Base-by-base conservation (phyloP, 179 eudicot genomes). In the Gypsophila paniculata region DNA sequence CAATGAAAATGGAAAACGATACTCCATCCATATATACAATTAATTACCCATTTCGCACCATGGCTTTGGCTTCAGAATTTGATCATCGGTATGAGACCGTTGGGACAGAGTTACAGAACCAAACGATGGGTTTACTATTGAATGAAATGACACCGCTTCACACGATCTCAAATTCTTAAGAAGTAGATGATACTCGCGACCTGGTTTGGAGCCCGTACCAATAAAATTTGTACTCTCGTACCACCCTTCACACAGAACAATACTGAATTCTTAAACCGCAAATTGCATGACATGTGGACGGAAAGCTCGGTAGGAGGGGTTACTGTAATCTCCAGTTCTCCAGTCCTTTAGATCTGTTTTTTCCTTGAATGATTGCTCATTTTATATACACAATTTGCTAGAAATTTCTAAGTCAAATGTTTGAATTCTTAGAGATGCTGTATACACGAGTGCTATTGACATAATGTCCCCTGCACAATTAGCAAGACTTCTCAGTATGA, bases 401-500 rank as follows among this genome's bases (percentile, higher is more conserved):
- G 10, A 55, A 55, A 19, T 55, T 55, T 55, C 26, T 8, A n/a
- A 8, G 26, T 55, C 60, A 19, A 22, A 2, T 19, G 60, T 55
- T 21, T 18, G 23, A 18, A 54, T 10, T 58, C 5, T 29, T 0
- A 22, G 61, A 58, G 61, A 58, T 58, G 61, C 14, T 23, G 32
- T 22, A 58, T 29, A 58, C 61, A 58, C 61, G 39, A 26, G 39
- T 12, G 38, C 17, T 18, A 26, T 23, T 60, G 19, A 66, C 55
- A 44, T 15, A 2, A 0, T 66, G 70, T 66, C 38, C 36, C 70
- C 55, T 46, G 70, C 26, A 44, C 26, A 46, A 12, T 0, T 12
- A 65, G 55, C 69, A 65, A 48, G 66, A 36, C 8, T 62, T 62
- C 14, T 34, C 1, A 48, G 26, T 13, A 34, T 72, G 49, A 46